Conservation (phyloP, 2,329 filamentous ascomycete species). For the Elsinoe necatrix region DNA sequence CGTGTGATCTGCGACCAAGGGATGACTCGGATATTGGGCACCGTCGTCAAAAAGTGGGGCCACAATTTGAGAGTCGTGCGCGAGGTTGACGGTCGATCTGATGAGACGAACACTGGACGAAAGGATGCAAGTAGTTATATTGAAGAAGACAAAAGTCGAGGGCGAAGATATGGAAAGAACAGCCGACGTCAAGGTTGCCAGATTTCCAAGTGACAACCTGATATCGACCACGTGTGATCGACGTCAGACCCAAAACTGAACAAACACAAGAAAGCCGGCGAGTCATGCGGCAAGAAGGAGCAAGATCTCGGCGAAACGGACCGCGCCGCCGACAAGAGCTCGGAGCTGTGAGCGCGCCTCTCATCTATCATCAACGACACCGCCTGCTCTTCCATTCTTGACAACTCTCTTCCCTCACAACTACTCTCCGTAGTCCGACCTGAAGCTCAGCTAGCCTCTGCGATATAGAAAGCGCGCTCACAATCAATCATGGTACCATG, state of each 20-base stretch:
- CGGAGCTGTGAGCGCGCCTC: conserved; percentile 1
- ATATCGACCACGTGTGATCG: conserved; percentile 11
- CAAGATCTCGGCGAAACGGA: background rate
- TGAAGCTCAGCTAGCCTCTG: no score
- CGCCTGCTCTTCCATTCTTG: background rate
- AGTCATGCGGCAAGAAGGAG: conserved; percentile 3
- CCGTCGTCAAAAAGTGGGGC: conserved; percentile 8
- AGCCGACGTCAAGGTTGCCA: background rate
- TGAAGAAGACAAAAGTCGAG: background rate
- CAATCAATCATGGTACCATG: background rate
- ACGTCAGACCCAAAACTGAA: conserved; percentile 4
- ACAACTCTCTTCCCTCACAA: background rate
- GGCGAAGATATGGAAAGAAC: background rate
- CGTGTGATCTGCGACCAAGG: conserved; percentile 8
- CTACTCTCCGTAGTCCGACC: no score
- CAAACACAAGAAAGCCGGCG: background rate
- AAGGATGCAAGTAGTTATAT: background rate
- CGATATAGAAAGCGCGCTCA: background rate
- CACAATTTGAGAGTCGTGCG: conserved; percentile 1
- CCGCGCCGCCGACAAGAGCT: background rate
- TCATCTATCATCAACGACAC: background rate
- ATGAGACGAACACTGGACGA: background rate
- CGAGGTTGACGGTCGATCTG: no score
- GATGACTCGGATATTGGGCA: conserved; percentile 14
- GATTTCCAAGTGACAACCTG: background rate